A percentile compares a stretch with the other conserved stretches of the same genome.
Evolutionary conservation across 2,329 filamentous ascomycete species (phyloP).

Genomic region (Pseudofabraea citricarpa): DNA sequence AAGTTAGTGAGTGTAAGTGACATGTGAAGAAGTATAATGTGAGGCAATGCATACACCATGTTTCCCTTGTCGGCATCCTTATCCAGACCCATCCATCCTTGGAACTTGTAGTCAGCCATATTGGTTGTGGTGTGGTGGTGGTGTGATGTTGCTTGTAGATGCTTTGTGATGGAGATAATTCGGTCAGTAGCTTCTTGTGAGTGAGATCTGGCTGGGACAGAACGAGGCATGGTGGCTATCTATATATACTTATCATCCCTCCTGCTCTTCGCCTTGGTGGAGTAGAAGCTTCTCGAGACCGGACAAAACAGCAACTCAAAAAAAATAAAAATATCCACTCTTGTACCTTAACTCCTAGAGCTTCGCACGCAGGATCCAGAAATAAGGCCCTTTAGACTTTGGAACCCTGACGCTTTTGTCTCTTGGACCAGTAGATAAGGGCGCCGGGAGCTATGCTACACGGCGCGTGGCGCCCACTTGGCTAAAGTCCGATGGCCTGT

Average conservation of each 20-base stretch:
- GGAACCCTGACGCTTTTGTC: no score
- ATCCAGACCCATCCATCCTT: conserved; percentile 33
- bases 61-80: conserved; percentile 27
- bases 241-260: not conserved
- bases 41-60: conserved; percentile 32
- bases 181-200: not conserved
- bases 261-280: no score
- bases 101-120: conserved; percentile 24
- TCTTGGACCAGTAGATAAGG: no score
- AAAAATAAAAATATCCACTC: not conserved
- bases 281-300: not conserved
- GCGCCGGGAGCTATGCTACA: no score
- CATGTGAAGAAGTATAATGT: conserved; percentile 52
- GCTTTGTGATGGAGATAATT: not conserved
- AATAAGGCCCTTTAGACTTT: no score
- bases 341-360: not conserved
- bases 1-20: conserved; percentile 46
- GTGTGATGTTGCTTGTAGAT: no score
- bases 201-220: not conserved
- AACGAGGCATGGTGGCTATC: not conserved
- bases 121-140: not conserved
- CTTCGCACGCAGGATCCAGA: no score
- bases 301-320: not conserved
- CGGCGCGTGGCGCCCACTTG: no score
- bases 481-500: no score